Evolutionary conservation across 176 grass and related monocot genomes (phyloP).

Genomic region (Poa annua): DNA sequence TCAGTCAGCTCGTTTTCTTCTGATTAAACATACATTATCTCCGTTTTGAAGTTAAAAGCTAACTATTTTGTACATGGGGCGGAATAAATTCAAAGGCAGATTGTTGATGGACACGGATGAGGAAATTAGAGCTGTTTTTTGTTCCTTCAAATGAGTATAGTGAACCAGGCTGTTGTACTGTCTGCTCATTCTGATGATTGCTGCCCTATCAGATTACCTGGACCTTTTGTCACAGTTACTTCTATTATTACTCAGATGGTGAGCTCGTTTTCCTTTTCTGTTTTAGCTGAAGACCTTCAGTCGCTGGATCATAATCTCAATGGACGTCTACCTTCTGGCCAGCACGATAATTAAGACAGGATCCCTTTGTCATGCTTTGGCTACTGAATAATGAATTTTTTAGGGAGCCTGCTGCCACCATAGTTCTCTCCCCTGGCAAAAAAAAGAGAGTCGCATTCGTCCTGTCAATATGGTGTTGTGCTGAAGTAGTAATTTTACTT

Average conservation of each 20-base stretch:
- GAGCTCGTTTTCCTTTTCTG: slow-evolving; percentile 2
- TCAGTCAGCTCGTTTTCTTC: slow-evolving; percentile 39
- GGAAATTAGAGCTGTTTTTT: slow-evolving; percentile 48
- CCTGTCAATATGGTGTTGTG: not conserved
- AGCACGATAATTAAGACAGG: slow-evolving; percentile 33
- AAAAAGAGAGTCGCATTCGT: slow-evolving; percentile 15
- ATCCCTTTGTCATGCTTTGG: not conserved
- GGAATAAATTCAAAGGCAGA: slow-evolving; percentile 34
- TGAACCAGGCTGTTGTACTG: slow-evolving; percentile 45
- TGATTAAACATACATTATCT: not conserved
- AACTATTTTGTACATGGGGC: slow-evolving; percentile 36
- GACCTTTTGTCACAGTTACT: slow-evolving; percentile 31
- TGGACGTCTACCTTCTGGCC: not conserved
- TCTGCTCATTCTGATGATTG: slow-evolving; percentile 42
- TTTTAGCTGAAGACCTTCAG: not conserved
- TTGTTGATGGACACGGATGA: slow-evolving; percentile 36
- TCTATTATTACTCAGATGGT: slow-evolving; percentile 46
- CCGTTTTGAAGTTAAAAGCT: slow-evolving; percentile 12
- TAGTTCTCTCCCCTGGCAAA: not conserved
- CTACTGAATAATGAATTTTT: not conserved
- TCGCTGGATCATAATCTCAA: slow-evolving; percentile 23
- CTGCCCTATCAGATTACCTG: slow-evolving; percentile 31
- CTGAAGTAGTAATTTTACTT: slow-evolving; percentile 5
- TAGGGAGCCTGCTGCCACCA: not conserved
- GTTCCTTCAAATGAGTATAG: slow-evolving; percentile 50